Conservation (phyloP, 352 stramenopile species). For the Plasmopara viticola region DNA sequence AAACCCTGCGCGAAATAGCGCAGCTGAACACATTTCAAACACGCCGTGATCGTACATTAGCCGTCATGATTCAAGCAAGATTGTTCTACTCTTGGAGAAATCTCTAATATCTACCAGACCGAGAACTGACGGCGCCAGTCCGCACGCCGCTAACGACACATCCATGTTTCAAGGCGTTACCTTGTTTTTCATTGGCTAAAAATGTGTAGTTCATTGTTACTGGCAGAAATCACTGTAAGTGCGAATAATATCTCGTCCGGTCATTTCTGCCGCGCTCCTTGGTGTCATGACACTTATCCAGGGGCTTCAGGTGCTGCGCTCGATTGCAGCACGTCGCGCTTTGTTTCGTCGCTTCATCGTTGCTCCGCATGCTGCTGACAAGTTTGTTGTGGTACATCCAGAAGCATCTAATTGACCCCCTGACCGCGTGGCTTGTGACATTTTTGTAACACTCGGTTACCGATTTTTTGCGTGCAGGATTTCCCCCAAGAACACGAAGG, state of each 20-base stretch:
- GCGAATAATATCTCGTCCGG: conserved; percentile 18
- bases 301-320: conserved; percentile 47
- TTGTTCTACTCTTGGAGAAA: background rate
- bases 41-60: background rate
- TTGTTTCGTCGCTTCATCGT: conserved; percentile 38
- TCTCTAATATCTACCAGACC: conserved; percentile 16
- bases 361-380: conserved; percentile 60
- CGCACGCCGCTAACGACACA: conserved; percentile 44
- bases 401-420: background rate
- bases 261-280: conserved; percentile 39
- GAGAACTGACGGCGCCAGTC: conserved; percentile 50
- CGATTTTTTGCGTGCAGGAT: conserved; percentile 40
- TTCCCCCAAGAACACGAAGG: conserved; percentile 72
- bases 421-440: too few species aligned
- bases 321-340: conserved; percentile 31
- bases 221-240: conserved; percentile 23
- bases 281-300: conserved; percentile 39
- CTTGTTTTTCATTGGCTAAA: background rate
- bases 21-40: conserved; percentile 20
- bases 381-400: conserved; percentile 67
- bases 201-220: conserved; percentile 10
- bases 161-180: conserved; percentile 11
- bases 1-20: conserved; percentile 57
- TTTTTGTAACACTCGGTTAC: too few species aligned
- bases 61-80: background rate